phyloP scores from a whole-genome alignment of 2,329 filamentous ascomycete species.

The Trichothecium sympodiale region DNA sequence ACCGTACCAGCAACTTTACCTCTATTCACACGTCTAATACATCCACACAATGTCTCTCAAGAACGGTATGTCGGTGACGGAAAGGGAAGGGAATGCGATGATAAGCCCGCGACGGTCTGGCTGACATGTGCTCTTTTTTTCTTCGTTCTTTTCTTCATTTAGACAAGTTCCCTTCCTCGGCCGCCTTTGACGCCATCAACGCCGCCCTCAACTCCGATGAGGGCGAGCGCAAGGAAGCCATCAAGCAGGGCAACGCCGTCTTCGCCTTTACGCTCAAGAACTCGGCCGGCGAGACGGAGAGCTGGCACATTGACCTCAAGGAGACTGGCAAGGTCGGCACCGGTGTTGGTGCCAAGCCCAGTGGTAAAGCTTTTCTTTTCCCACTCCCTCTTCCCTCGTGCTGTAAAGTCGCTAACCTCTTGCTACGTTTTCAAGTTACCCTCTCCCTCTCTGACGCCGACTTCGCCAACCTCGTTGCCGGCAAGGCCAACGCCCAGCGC shows the following conservation, averaged over 20 bases:
- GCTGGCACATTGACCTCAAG: conserved; percentile 95
- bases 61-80: conserved; percentile 43
- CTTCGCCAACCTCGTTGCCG: conserved; percentile 71
- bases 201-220: conserved; percentile 55
- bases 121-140: neutral
- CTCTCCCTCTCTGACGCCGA: conserved; percentile 74
- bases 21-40: too few species aligned
- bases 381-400: neutral
- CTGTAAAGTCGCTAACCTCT: too few species aligned
- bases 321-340: conserved; percentile 72
- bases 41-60: conserved; percentile 56
- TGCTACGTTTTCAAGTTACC: too few species aligned
- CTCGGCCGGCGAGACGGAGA: conserved; percentile 62
- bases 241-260: conserved; percentile 78
- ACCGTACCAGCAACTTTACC: too few species aligned
- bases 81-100: too few species aligned
- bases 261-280: conserved; percentile 95
- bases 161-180: conserved; percentile 84
- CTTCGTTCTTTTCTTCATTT: neutral
- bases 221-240: conserved; percentile 70
- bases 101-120: neutral
- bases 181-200: conserved; percentile 83
- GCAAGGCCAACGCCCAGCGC: conserved; percentile 88
- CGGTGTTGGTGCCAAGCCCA: conserved; percentile 70
- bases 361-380: conserved; percentile 45